Percentiles rank a stretch among this genome's conserved stretches.
phyloP scores from a whole-genome alignment of 1,284 basidiomycete genomes.

The Phaffia rhodozyma region DNA sequence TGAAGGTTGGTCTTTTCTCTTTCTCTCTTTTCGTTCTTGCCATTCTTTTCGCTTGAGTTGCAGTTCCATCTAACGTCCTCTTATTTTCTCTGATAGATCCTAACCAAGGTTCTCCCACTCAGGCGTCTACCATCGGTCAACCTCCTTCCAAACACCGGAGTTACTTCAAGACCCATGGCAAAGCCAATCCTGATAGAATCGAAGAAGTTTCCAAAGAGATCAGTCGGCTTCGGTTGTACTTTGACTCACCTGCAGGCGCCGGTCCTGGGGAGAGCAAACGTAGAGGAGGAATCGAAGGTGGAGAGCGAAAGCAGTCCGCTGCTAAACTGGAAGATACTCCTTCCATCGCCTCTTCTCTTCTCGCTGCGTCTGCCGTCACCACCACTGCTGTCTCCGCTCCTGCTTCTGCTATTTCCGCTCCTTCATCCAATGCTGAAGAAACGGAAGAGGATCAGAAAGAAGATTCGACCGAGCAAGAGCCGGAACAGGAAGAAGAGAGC shows the following conservation, averaged over 20 bases:
- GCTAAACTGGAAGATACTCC: constrained; percentile 8
- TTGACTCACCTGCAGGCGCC: constrained; percentile 36
- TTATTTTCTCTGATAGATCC: background rate
- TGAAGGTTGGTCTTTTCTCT: constrained; percentile 27
- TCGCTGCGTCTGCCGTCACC: background rate
- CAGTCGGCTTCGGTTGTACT: constrained; percentile 37
- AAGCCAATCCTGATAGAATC: constrained; percentile 23
- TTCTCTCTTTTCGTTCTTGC: background rate
- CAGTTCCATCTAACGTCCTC: background rate
- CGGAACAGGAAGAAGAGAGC: constrained; percentile 52
- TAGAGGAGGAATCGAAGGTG: constrained; percentile 12
- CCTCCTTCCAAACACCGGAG: constrained; percentile 29
- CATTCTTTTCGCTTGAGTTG: background rate
- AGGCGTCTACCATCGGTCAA: background rate
- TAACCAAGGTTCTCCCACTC: background rate
- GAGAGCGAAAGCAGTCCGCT: too few relatives aligned
- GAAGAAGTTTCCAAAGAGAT: constrained; percentile 24
- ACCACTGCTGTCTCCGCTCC: background rate
- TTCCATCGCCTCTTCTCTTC: background rate
- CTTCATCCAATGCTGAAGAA: constrained; percentile 16
- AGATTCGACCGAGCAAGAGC: constrained; percentile 34
- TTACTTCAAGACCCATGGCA: constrained; percentile 31
- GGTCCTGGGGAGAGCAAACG: constrained; percentile 25
- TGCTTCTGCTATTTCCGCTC: background rate
- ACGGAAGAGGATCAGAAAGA: constrained; percentile 20